These are phyloP conservation scores for Akanthomyces dipterigenus DNA, from an alignment of 2,329 filamentous ascomycete genomes.

Conservation along the genomic window DNA sequence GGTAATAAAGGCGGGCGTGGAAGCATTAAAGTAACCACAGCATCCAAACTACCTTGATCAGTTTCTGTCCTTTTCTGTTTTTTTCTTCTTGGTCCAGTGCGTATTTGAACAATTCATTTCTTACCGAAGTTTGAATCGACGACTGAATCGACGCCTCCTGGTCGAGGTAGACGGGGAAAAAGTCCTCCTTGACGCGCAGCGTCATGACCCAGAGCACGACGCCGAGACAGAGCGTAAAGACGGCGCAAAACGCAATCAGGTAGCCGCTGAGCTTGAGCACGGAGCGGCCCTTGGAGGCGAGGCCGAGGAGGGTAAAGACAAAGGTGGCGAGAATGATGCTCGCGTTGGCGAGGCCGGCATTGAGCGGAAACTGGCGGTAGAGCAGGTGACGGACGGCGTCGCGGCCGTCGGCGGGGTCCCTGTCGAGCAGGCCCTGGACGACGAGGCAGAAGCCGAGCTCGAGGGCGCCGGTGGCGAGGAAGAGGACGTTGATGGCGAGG, in stretches of 20 bases:
- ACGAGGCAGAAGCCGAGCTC: slow-evolving; percentile 50
- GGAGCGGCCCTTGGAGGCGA: slow-evolving; percentile 58
- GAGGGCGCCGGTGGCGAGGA: slow-evolving; percentile 46
- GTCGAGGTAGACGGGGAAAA: slow-evolving; percentile 53
- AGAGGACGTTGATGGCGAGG: slow-evolving; percentile 41
- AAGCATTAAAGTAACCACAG: slow-evolving; percentile 73
- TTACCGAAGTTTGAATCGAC: slow-evolving; percentile 63
- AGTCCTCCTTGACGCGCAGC: slow-evolving; percentile 57
- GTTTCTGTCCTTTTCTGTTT: not conserved
- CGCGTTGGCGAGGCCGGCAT: slow-evolving; percentile 66
- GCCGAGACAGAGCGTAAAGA: slow-evolving; percentile 61
- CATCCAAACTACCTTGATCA: slow-evolving; percentile 56
- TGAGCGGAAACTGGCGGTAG: slow-evolving; percentile 47
- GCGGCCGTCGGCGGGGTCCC: slow-evolving; percentile 29
- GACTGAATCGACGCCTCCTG: slow-evolving; percentile 54
- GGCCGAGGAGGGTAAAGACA: slow-evolving; percentile 61
- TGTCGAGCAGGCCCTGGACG: slow-evolving; percentile 38
- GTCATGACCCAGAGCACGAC: slow-evolving; percentile 68
- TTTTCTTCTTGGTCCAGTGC: no score
- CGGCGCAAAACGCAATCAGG: slow-evolving; percentile 51
- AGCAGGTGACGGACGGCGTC: slow-evolving; percentile 46
- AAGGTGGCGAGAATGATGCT: slow-evolving; percentile 67
- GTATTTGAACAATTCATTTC: slow-evolving; percentile 21
- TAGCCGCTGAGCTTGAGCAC: slow-evolving; percentile 67
- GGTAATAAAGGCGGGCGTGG: slow-evolving; percentile 63